A percentile compares a stretch with the other conserved stretches of the same genome.
These are phyloP conservation scores for Geotrichum histeridarum DNA, from an alignment of 1,139 yeast species.

Conservation along the genomic window DNA sequence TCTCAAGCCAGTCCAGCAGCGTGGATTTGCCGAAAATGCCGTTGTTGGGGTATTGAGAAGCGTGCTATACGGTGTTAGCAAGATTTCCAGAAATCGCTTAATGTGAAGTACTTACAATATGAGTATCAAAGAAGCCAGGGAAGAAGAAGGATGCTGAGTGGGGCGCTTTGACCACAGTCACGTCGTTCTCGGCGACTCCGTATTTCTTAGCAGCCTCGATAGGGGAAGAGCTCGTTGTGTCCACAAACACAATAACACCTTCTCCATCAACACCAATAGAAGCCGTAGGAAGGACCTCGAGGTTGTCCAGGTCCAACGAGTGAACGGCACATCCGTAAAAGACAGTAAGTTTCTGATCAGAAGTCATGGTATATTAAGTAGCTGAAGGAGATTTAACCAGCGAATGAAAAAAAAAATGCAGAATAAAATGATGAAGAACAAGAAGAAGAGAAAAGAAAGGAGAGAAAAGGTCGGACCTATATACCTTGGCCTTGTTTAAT, in stretches of 20 bases:
- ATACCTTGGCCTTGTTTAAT: too few relatives aligned
- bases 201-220: conserved; percentile 24
- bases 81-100: not conserved
- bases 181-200: conserved; percentile 22
- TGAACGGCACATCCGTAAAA: conserved; percentile 56
- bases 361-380: conserved; percentile 9
- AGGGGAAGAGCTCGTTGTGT: conserved; percentile 23
- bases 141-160: conserved; percentile 49
- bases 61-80: conserved; percentile 46
- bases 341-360: conserved; percentile 23
- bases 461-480: not conserved
- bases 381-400: not conserved
- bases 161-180: conserved; percentile 24
- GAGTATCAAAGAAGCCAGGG: conserved; percentile 94
- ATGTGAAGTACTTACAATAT: conserved; percentile 42
- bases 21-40: conserved; percentile 88
- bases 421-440: conserved; percentile 6
- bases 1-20: conserved; percentile 78
- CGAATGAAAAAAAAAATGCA: not conserved
- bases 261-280: conserved; percentile 47
- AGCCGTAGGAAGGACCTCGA: conserved; percentile 48
- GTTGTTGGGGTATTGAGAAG: conserved; percentile 91
- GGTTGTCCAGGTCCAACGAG: conserved; percentile 45
- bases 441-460: not conserved
- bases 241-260: conserved; percentile 48